These are phyloP conservation scores for Solanum chilense DNA, from an alignment of 257 asterid genomes.

Conservation along the genomic window DNA sequence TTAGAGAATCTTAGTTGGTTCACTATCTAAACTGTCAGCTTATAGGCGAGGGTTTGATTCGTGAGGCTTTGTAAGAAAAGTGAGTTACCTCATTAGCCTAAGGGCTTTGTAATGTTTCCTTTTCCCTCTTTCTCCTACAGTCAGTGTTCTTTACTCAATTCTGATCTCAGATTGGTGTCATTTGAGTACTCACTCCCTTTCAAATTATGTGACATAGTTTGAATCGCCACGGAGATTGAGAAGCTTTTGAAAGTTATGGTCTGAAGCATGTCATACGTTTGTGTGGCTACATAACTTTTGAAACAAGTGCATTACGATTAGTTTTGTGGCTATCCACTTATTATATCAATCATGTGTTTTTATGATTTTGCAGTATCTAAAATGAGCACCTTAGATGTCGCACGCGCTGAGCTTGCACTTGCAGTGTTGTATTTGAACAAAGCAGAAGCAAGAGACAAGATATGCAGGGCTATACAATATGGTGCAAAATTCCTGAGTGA, in stretches of 20 bases:
- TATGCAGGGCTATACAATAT: constrained; percentile 97
- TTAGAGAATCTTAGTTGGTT: no score
- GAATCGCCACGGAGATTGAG: not conserved
- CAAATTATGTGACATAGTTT: not conserved
- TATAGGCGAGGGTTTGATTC: no score
- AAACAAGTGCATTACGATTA: no score
- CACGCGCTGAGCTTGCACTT: constrained; percentile 87
- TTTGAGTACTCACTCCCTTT: not conserved
- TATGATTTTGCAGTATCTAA: constrained; percentile 21
- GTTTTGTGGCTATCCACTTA: not conserved
- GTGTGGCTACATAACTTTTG: not conserved
- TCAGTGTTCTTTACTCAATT: not conserved
- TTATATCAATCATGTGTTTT: constrained; percentile 2
- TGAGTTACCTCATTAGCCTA: no score
- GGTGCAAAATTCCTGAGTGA: constrained; percentile 90
- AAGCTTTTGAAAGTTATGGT: not conserved
- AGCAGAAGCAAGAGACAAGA: constrained; percentile 98
- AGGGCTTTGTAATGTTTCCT: no score
- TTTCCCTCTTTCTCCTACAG: not conserved
- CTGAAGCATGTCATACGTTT: not conserved
- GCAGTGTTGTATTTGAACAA: constrained; percentile 84
- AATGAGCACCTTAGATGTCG: constrained; percentile 74
- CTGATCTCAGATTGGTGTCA: not conserved
- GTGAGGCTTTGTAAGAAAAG: no score
- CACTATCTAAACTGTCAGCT: no score